A percentile compares a stretch with the other conserved stretches of the same genome.
phyloP scores from a whole-genome alignment of 179 eudicot species.

The Beta corolliflora region DNA sequence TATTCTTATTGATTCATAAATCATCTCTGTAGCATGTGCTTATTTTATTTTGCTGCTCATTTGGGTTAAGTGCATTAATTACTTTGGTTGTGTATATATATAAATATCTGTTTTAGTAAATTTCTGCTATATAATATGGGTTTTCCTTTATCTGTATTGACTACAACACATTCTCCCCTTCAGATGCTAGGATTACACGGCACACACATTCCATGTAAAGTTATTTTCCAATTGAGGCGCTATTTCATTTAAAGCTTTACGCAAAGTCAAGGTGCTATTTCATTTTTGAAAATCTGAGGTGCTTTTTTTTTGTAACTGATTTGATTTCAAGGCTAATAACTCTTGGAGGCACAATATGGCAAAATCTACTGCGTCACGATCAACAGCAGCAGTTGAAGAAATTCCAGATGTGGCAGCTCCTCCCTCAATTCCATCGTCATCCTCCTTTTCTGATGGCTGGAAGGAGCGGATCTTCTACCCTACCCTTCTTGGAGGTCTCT shows the following conservation, averaged over 20 bases:
- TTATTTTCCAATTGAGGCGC: background rate
- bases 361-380: slow-evolving; percentile 5
- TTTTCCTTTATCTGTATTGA: background rate
- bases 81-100: no score
- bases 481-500: slow-evolving; percentile 69
- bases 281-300: background rate
- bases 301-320: background rate
- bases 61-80: no score
- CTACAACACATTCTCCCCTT: background rate
- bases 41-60: no score
- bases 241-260: background rate
- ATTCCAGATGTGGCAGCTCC: slow-evolving; percentile 25
- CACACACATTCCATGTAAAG: background rate
- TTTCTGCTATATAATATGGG: no score
- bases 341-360: slow-evolving; percentile 17
- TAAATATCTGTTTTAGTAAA: no score
- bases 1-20: no score
- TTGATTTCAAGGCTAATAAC: background rate
- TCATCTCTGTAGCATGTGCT: no score
- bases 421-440: slow-evolving; percentile 28
- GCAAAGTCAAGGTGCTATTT: background rate
- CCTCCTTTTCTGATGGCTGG: slow-evolving; percentile 47
- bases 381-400: slow-evolving; percentile 26
- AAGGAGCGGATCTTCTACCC: slow-evolving; percentile 62
- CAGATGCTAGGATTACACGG: no score